Percentiles rank a stretch among this genome's conserved stretches.
Evolutionary conservation across 352 stramenopile genomes (phyloP).

Genomic region (Pythium brassicae): DNA sequence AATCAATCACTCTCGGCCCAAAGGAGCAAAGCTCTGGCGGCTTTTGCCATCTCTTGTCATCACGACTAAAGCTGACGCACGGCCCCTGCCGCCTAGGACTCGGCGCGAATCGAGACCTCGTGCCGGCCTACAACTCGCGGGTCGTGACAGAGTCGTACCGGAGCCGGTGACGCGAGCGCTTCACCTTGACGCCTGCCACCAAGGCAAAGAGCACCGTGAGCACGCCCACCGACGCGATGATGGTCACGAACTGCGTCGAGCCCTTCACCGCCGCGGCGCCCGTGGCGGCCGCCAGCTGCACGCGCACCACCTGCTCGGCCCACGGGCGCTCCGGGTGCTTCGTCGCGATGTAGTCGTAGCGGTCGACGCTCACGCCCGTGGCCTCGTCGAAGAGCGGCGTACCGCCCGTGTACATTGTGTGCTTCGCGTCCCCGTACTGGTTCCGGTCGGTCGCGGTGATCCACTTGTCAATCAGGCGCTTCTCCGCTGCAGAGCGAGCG

Average conservation of each 20-base stretch:
- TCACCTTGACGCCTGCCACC: constrained; percentile 23
- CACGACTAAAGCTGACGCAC: no score
- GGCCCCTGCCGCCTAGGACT: no score
- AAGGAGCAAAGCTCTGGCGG: no score
- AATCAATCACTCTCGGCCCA: no score
- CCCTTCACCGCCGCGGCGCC: not conserved
- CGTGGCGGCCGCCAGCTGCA: constrained; percentile 10
- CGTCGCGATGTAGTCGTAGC: constrained; percentile 65
- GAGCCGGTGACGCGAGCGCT: constrained; percentile 32
- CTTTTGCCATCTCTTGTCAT: no score
- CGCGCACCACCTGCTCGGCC: constrained; percentile 22
- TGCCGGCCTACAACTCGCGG: constrained; percentile 17
- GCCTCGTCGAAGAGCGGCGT: constrained; percentile 78
- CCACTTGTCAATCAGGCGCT: constrained; percentile 29
- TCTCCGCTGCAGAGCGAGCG: constrained; percentile 7
- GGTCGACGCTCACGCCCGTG: constrained; percentile 46
- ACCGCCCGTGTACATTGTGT: constrained; percentile 62
- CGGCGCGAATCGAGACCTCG: not conserved
- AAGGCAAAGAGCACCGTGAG: constrained; percentile 28
- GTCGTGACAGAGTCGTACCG: constrained; percentile 48
- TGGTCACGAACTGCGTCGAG: constrained; percentile 6
- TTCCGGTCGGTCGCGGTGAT: constrained; percentile 9
- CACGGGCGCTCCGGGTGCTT: constrained; percentile 57
- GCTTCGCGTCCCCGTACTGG: constrained; percentile 14
- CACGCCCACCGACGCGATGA: constrained; percentile 18